These are phyloP conservation scores for Dichomitus squalens DNA, from an alignment of 1,284 basidiomycete species.

Conservation along the genomic window DNA sequence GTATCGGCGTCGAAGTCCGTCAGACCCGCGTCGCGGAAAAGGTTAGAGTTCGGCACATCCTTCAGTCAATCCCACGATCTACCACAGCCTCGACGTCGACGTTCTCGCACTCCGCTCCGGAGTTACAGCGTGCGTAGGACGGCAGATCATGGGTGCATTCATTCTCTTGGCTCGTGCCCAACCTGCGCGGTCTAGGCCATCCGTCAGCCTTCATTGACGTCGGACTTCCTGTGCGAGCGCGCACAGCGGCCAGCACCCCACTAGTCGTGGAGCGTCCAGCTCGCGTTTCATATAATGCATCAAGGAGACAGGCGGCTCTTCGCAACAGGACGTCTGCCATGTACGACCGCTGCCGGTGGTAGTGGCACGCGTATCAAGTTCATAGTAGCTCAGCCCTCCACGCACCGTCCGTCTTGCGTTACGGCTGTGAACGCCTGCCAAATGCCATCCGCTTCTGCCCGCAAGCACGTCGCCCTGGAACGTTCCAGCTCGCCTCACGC, in stretches of 20 bases:
- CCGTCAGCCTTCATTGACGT: neutral
- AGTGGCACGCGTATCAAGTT: neutral
- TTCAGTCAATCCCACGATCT: conserved; percentile 1
- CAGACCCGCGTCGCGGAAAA: neutral
- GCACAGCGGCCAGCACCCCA: neutral
- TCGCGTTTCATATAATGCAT: neutral
- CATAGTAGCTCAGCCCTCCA: neutral
- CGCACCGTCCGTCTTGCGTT: conserved; percentile 1
- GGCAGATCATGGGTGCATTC: neutral
- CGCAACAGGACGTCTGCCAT: neutral
- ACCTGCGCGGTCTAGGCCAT: neutral
- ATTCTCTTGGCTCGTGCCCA: neutral
- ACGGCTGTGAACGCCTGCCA: conserved; percentile 13
- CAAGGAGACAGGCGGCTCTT: neutral
- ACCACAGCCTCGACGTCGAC: neutral
- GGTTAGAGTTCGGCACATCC: neutral
- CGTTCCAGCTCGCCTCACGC: conserved; percentile 13
- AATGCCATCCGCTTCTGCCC: conserved; percentile 6
- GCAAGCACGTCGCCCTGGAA: conserved; percentile 13
- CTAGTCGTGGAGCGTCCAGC: no score
- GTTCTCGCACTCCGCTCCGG: neutral
- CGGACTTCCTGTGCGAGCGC: neutral
- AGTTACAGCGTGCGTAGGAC: neutral
- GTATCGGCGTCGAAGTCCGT: neutral
- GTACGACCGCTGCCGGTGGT: neutral